Conservation (phyloP, 805 yeast genomes). For the Lipomyces starkeyi region DNA sequence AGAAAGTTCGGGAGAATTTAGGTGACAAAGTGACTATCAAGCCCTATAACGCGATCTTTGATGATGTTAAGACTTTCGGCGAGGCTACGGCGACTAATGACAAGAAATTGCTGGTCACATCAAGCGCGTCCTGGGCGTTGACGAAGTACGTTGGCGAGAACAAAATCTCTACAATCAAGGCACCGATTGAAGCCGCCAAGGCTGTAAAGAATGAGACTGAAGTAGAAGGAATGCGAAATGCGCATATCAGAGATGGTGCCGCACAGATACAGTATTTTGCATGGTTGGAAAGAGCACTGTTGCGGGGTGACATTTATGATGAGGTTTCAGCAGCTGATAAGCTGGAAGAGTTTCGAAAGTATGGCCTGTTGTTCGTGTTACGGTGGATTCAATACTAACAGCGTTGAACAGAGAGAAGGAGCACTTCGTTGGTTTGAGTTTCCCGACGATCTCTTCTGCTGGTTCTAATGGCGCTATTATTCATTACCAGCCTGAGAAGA, state of each 20-base stretch:
- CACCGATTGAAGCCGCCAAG: constrained; percentile 69
- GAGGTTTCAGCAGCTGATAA: constrained; percentile 66
- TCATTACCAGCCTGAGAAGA: constrained; percentile 70
- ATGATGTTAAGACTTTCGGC: constrained; percentile 20
- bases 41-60: constrained; percentile 41
- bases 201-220: constrained; percentile 78
- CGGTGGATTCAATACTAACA: not conserved
- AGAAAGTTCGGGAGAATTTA: constrained; percentile 51
- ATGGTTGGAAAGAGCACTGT: constrained; percentile 75
- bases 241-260: constrained; percentile 85
- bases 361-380: not conserved
- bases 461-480: constrained; percentile 80
- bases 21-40: constrained; percentile 55
- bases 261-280: constrained; percentile 76
- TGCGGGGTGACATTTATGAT: constrained; percentile 50
- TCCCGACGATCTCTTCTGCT: constrained; percentile 74
- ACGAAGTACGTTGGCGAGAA: constrained; percentile 56
- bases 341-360: constrained; percentile 53
- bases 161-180: constrained; percentile 50
- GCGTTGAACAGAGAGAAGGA: constrained; percentile 40
- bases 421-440: constrained; percentile 64
- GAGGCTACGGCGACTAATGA: constrained; percentile 39
- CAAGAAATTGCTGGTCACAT: constrained; percentile 58
- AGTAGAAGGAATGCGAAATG: constrained; percentile 68
- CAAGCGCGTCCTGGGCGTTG: constrained; percentile 71